These are phyloP conservation scores for Gynandropsis gynandra DNA, from an alignment of 345 rosid genomes.

Conservation along the genomic window DNA sequence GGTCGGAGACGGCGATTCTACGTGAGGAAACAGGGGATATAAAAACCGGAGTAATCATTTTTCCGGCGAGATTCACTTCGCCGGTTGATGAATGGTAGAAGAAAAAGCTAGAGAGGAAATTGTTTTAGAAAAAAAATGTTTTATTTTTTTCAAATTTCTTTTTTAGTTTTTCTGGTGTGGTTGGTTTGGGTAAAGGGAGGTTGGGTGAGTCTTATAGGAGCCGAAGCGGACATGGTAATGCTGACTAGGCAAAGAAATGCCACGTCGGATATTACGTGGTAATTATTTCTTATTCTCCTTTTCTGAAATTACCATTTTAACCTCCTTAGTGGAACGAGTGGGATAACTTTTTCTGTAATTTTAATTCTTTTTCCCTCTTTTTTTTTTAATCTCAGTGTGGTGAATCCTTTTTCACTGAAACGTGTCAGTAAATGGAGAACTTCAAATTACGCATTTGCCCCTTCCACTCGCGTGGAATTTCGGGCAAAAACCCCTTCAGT, in stretches of 20 bases:
- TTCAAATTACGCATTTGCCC: conserved; percentile 16
- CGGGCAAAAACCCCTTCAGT: conserved; percentile 14
- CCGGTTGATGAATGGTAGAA: conserved; percentile 22
- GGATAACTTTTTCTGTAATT: background rate
- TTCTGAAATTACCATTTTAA: conserved; percentile 9
- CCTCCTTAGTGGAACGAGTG: conserved; percentile 13
- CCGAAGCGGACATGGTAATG: conserved; percentile 16
- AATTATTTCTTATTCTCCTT: background rate
- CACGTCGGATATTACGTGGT: conserved; percentile 22
- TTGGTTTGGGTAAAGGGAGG: conserved; percentile 22
- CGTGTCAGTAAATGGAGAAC: conserved; percentile 26
- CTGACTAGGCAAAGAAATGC: conserved; percentile 30
- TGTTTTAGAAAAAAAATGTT: background rate
- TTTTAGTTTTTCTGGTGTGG: conserved; percentile 14
- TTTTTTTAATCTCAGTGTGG: conserved; percentile 21
- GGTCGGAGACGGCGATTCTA: conserved; percentile 50
- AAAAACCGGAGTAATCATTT: conserved; percentile 40
- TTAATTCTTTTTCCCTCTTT: background rate
- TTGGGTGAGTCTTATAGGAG: conserved; percentile 31
- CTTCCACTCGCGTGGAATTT: conserved; percentile 24
- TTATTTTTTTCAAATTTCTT: background rate
- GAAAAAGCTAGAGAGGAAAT: conserved; percentile 7
- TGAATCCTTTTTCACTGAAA: conserved; percentile 27
- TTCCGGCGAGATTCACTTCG: conserved; percentile 37
- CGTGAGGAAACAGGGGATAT: conserved; percentile 21